A percentile compares a stretch with the other conserved stretches of the same genome.
phyloP scores from a whole-genome alignment of 2,329 filamentous ascomycete genomes.

The Claviceps sp. region DNA sequence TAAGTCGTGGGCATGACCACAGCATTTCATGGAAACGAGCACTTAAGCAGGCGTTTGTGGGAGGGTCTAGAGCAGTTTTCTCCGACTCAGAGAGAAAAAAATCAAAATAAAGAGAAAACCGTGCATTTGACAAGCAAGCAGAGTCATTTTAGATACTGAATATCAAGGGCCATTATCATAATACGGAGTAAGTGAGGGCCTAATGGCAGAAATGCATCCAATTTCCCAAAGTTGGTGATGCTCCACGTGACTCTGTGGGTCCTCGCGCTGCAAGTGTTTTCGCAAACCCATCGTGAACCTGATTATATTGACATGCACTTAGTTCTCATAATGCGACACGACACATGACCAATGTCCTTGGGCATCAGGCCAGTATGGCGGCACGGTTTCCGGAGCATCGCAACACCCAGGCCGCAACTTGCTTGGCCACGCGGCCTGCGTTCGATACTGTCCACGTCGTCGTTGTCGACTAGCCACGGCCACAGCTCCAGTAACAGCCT shows the following conservation, averaged over 20 bases:
- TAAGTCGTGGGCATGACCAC: neutral
- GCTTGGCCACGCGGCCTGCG: conserved; percentile 11
- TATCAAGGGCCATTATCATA: neutral
- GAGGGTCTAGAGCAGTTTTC: neutral
- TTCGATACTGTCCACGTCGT: conserved; percentile 4
- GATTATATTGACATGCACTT: neutral
- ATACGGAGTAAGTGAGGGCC: neutral
- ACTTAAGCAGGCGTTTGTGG: neutral
- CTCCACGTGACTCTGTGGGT: conserved; percentile 7
- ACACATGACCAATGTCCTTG: conserved; percentile 32
- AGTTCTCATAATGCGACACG: conserved; percentile 19
- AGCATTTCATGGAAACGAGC: neutral
- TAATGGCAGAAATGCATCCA: neutral
- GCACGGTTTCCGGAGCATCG: conserved; percentile 22
- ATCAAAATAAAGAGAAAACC: neutral
- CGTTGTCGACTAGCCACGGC: neutral
- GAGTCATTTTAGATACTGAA: neutral
- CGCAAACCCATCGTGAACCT: neutral
- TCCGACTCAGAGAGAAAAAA: neutral
- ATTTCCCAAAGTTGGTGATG: neutral
- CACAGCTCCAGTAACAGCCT: neutral
- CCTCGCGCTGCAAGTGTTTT: neutral
- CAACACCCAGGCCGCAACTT: conserved; percentile 12
- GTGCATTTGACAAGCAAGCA: neutral
- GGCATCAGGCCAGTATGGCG: conserved; percentile 31